Evolutionary conservation across 192 early-diverging fungal species (phyloP).

Genomic region (Podila epicladia): DNA sequence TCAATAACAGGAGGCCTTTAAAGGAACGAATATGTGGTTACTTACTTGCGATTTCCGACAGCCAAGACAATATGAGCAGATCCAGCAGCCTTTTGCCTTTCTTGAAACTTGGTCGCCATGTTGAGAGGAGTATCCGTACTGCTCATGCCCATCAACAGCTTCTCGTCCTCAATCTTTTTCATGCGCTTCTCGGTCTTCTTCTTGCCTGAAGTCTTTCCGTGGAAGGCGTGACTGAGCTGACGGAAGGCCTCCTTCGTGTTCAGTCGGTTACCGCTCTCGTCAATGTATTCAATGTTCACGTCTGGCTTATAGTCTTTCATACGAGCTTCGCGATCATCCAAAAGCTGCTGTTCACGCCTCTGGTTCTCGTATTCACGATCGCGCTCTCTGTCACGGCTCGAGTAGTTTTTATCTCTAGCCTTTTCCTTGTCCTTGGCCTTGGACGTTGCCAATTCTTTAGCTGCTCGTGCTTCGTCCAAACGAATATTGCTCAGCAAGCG

Average conservation of each 20-base stretch:
- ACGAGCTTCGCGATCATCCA: conserved; percentile 80
- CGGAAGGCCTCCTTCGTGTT: conserved; percentile 93
- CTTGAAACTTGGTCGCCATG: conserved; percentile 74
- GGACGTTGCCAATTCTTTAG: conserved; percentile 72
- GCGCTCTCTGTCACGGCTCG: conserved; percentile 46
- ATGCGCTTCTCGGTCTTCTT: conserved; percentile 93
- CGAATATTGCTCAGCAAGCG: conserved; percentile 81
- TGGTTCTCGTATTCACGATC: conserved; percentile 63
- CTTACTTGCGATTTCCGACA: conserved; percentile 76
- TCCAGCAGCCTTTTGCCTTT: conserved; percentile 73
- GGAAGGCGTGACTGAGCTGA: conserved; percentile 93
- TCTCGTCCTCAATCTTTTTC: conserved; percentile 84
- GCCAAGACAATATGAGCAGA: conserved; percentile 85
- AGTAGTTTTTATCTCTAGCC: conserved; percentile 59
- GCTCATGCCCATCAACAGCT: conserved; percentile 76
- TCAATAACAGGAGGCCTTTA: not conserved
- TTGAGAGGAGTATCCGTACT: conserved; percentile 81
- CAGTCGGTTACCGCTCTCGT: conserved; percentile 84
- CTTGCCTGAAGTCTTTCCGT: conserved; percentile 93
- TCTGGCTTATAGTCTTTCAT: conserved; percentile 94
- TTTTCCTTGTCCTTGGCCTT: conserved; percentile 68
- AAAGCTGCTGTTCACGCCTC: conserved; percentile 67
- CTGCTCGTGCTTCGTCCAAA: conserved; percentile 63
- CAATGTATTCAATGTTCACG: conserved; percentile 90
- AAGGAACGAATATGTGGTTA: not conserved